Conservation (phyloP, 2,329 filamentous ascomycete species). For the Ophiocordyceps robertsii region DNA sequence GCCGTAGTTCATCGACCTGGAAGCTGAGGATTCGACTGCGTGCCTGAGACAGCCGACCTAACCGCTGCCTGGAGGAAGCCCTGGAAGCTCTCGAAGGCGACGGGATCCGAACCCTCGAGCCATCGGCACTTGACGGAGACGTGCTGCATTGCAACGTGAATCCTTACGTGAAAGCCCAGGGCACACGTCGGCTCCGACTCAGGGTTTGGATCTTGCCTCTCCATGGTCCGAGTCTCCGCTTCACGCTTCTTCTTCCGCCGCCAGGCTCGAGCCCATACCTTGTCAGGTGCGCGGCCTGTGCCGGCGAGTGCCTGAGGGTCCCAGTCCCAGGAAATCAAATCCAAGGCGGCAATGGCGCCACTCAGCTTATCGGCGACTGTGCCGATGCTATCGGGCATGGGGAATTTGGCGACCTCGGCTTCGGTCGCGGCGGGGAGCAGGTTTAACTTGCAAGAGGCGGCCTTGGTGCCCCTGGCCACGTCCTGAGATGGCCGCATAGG, state of each 20-base stretch:
- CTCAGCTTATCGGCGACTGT: constrained; percentile 22
- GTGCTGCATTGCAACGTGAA: constrained; percentile 24
- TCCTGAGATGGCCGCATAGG: constrained; percentile 45
- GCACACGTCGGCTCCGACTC: constrained; percentile 19
- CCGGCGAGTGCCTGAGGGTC: constrained; percentile 37
- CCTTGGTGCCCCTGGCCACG: constrained; percentile 30
- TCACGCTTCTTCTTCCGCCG: constrained; percentile 43
- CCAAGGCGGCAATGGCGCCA: constrained; percentile 37
- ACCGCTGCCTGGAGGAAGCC: constrained; percentile 55
- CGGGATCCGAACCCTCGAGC: constrained; percentile 60
- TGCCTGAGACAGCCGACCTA: background rate
- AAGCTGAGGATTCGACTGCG: background rate
- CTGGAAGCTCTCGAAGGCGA: constrained; percentile 76
- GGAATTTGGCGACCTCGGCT: constrained; percentile 26
- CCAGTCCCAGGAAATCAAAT: constrained; percentile 53
- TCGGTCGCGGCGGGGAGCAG: constrained; percentile 30
- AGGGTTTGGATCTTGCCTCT: constrained; percentile 1
- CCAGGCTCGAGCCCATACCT: constrained; percentile 69
- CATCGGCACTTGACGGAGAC: constrained; percentile 39
- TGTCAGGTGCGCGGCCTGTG: constrained; percentile 48
- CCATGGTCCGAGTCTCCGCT: constrained; percentile 10
- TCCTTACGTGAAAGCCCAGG: constrained; percentile 46
- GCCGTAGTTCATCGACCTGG: too few relatives aligned
- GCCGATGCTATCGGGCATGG: constrained; percentile 26
- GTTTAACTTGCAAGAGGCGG: constrained; percentile 21